A percentile compares a stretch with the other conserved stretches of the same genome.
phyloP scores from a whole-genome alignment of 176 grass and related monocot genomes.

The Raddia guianensis region DNA sequence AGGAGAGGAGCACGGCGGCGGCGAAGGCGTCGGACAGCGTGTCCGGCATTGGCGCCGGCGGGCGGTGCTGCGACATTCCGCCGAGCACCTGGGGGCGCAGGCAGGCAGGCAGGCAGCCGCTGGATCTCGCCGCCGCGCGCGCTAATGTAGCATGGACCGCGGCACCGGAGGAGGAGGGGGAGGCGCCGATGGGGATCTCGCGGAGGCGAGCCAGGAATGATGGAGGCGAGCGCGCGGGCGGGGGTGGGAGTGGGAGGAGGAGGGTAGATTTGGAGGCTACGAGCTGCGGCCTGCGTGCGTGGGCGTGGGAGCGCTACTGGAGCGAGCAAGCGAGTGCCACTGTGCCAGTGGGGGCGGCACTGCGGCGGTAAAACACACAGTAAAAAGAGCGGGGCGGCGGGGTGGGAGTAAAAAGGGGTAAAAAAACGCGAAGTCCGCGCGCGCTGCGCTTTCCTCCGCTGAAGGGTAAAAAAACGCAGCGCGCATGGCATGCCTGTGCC shows the following conservation, averaged over 20 bases:
- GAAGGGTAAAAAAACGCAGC: too few species aligned
- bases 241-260: slow-evolving; percentile 20
- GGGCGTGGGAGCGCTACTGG: too few species aligned
- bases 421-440: too few species aligned
- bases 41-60: slow-evolving; percentile 50
- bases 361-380: too few species aligned
- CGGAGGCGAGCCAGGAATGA: slow-evolving; percentile 60
- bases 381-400: too few species aligned
- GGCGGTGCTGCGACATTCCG: slow-evolving; percentile 61
- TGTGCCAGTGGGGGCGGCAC: too few species aligned
- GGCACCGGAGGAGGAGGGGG: background rate
- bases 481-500: too few species aligned
- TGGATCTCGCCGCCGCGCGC: slow-evolving; percentile 13
- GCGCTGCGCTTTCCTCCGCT: too few species aligned
- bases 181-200: slow-evolving; percentile 45
- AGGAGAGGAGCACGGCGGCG: slow-evolving; percentile 59
- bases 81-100: slow-evolving; percentile 22
- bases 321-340: too few species aligned
- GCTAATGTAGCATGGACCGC: slow-evolving; percentile 48
- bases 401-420: too few species aligned
- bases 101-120: background rate
- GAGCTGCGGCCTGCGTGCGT: too few species aligned
- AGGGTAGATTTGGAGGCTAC: slow-evolving; percentile 57
- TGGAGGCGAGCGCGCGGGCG: slow-evolving; percentile 5
- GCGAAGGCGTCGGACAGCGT: slow-evolving; percentile 64